Base-by-base conservation (phyloP, 352 stramenopile genomes). In the Elongisporangium anandrum region DNA sequence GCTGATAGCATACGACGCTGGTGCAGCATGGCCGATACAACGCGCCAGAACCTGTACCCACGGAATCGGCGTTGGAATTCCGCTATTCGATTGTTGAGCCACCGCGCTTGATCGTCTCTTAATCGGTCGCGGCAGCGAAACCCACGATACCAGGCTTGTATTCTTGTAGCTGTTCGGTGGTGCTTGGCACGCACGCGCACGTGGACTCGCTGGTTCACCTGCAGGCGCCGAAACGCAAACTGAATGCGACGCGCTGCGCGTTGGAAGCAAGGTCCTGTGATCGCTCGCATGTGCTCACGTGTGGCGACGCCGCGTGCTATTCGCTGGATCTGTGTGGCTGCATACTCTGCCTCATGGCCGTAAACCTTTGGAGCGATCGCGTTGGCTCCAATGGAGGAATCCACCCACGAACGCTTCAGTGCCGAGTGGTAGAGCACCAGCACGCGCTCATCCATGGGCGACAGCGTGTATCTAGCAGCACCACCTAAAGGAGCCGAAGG, bases 351-450 rank as follows among this genome's bases (percentile, higher is more conserved):
- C 56, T 91, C 81, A 15, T 80, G 66, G 1, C 68, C 69, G 17
- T 86, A 86, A 3, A 17, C 4, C 13, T 16, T 45, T n/a, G n/a
- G n/a, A n/a, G n/a, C n/a, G n/a, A n/a, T n/a, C n/a, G n/a, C n/a
- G n/a, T n/a, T n/a, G n/a, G n/a, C n/a, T n/a, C n/a, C n/a, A n/a
- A n/a, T n/a, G n/a, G n/a, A n/a, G n/a, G n/a, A n/a, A n/a, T n/a
- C 34, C 2, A 12, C 34, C 67, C 66, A 73, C 15, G 69, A 56
- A 0, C 57, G 73, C 56, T 76, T 75, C 34, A 90, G 69, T 3
- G 77, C 72, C 10, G 81, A 88, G 41, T 83, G 79, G 34, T 81
- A 88, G 26, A 91, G 50, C 47, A 88, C 74, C 22, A 91, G 48
- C 29, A 91, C 69, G 2, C 75, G 77, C 59, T 89, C 75, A 20